Evolutionary conservation across 768 basidiomycete genomes (phyloP).

Genomic region (Gautieria morchelliformis): DNA sequence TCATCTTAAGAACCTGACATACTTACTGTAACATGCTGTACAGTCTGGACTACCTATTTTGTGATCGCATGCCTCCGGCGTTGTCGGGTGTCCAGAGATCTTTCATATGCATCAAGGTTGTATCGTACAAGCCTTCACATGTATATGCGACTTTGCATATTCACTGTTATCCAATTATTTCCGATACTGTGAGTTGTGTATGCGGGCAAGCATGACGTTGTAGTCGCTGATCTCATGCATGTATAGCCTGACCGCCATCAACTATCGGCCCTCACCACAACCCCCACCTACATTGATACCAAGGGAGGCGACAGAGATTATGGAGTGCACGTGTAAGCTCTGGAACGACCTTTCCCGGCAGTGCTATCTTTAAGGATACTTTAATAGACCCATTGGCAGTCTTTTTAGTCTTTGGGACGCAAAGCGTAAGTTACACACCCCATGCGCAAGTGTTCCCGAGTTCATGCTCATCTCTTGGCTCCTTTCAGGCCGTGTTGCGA

Average conservation of each 20-base stretch:
- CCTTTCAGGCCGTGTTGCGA: background rate
- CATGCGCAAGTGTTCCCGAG: too few relatives aligned
- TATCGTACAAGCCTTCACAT: background rate
- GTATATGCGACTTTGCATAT: background rate
- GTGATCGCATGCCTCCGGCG: background rate
- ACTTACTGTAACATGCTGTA: background rate
- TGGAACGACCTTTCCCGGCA: background rate
- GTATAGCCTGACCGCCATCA: background rate
- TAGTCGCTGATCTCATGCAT: too few relatives aligned
- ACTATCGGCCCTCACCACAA: background rate
- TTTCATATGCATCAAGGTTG: background rate
- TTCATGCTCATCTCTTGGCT: background rate
- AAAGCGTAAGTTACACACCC: background rate
- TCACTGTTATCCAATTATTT: background rate
- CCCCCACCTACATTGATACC: too few relatives aligned
- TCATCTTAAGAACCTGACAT: background rate
- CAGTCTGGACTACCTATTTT: background rate
- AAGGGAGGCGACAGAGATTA: background rate
- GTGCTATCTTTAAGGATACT: background rate
- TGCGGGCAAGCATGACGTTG: background rate
- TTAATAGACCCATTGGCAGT: background rate
- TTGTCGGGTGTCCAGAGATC: background rate
- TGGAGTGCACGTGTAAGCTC: background rate
- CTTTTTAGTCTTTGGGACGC: background rate
- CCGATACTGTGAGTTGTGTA: background rate